Conservation (phyloP, 306 rosid genomes). For the Lablab purpureus region DNA sequence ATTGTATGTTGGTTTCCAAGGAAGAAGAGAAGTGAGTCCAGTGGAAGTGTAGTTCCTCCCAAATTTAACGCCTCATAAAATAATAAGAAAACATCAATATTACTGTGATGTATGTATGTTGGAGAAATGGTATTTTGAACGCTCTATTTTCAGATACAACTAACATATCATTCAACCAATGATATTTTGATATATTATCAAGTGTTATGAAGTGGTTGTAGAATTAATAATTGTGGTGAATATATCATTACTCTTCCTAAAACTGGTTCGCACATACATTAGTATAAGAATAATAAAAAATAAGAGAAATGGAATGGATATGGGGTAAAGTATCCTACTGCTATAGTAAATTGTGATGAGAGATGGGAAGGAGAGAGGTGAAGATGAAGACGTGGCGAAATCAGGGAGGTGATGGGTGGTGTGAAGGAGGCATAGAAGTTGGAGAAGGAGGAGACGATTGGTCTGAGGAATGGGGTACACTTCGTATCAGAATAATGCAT, state of each 20-base stretch:
- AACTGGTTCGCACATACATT: background rate
- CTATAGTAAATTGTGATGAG: too few relatives aligned
- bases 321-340: too few relatives aligned
- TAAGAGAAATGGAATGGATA: background rate
- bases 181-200: too few relatives aligned
- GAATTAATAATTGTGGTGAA: too few relatives aligned
- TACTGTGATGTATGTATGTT: background rate
- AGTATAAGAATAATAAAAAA: background rate
- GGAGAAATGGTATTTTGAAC: too few relatives aligned
- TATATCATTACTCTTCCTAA: too few relatives aligned
- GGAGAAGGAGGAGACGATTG: slow-evolving; percentile 69
- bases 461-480: slow-evolving; percentile 90
- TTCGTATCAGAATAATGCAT: slow-evolving; percentile 54
- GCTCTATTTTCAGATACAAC: too few relatives aligned
- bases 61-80: background rate
- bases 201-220: too few relatives aligned
- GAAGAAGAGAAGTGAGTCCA: slow-evolving; percentile 24
- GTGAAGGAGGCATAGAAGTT: slow-evolving; percentile 64
- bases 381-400: slow-evolving; percentile 49
- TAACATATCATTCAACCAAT: too few relatives aligned
- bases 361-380: background rate
- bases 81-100: background rate
- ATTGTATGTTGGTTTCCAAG: slow-evolving; percentile 37
- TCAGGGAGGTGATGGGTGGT: slow-evolving; percentile 49
- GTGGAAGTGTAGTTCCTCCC: background rate